Percentiles rank a stretch among this genome's conserved stretches.
Evolutionary conservation across 2,329 filamentous ascomycete genomes (phyloP).

Genomic region (Mycosphaerella arachidis): DNA sequence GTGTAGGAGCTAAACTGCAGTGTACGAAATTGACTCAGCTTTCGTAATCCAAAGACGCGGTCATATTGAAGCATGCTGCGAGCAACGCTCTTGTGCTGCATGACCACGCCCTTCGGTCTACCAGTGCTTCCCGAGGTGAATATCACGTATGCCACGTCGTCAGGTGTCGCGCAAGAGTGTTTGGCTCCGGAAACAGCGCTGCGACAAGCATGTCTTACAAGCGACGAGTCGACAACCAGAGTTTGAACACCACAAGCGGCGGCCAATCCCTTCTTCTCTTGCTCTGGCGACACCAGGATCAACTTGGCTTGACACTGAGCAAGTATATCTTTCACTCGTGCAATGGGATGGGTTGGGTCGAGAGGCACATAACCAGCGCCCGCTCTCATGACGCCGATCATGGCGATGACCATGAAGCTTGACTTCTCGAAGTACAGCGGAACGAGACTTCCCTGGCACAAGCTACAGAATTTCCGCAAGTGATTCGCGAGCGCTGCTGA

Average conservation of each 20-base stretch:
- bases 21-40: slow-evolving; percentile 9
- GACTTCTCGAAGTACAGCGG: slow-evolving; percentile 28
- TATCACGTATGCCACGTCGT: neutral
- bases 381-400: slow-evolving; percentile 30
- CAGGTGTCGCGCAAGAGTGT: too few relatives aligned
- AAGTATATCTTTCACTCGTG: slow-evolving; percentile 26
- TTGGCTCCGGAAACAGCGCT: too few relatives aligned
- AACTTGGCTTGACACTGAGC: slow-evolving; percentile 22
- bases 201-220: too few relatives aligned
- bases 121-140: slow-evolving; percentile 4
- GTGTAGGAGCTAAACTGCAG: slow-evolving; percentile 24
- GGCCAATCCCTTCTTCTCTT: too few relatives aligned
- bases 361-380: slow-evolving; percentile 28
- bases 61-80: slow-evolving; percentile 7
- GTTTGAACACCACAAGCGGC: too few relatives aligned
- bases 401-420: slow-evolving; percentile 26
- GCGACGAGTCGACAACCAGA: too few relatives aligned
- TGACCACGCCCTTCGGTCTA: slow-evolving; percentile 4
- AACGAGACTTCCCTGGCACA: slow-evolving; percentile 2
- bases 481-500: too few relatives aligned
- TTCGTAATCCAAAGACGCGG: too few relatives aligned
- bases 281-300: slow-evolving; percentile 5
- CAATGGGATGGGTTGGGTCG: slow-evolving; percentile 24
- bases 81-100: slow-evolving; percentile 9
- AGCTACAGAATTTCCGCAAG: too few relatives aligned